These are phyloP conservation scores for Silene coronaria DNA, from an alignment of 179 eudicot species.

Conservation along the genomic window DNA sequence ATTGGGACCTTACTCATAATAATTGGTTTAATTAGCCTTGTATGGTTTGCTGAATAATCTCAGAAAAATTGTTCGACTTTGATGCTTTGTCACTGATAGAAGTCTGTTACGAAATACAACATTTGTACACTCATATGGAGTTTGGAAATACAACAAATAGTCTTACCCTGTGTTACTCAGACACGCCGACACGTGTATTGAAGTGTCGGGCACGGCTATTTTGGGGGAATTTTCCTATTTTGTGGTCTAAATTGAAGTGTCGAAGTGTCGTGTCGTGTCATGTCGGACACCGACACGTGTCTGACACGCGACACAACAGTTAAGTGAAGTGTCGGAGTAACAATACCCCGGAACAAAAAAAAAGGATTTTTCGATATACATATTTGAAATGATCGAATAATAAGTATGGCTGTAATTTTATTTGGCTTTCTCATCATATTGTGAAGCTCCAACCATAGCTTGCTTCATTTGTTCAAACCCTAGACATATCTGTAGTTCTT, in stretches of 20 bases:
- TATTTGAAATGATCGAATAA: background rate
- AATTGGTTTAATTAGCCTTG: background rate
- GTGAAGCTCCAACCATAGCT: background rate
- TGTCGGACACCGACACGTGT: too few species aligned
- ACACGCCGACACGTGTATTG: too few species aligned
- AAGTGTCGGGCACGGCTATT: too few species aligned
- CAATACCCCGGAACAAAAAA: too few species aligned
- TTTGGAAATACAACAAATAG: too few species aligned
- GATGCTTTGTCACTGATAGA: background rate
- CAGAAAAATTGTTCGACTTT: background rate
- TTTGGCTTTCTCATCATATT: constrained; percentile 1
- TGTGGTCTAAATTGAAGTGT: too few species aligned
- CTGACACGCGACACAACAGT: too few species aligned
- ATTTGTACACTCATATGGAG: background rate
- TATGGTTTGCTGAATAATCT: background rate
- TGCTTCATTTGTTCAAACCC: constrained; percentile 1
- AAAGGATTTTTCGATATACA: background rate
- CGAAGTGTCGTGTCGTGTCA: too few species aligned
- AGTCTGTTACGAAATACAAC: background rate
- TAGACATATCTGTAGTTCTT: background rate
- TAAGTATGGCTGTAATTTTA: background rate
- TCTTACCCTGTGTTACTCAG: too few species aligned
- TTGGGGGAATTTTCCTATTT: too few species aligned
- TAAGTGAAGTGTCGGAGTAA: too few species aligned
- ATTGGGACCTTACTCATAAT: background rate